Evolutionary conservation across 371 early-diverging fungal species (phyloP).

Genomic region (Mortierella sp.): DNA sequence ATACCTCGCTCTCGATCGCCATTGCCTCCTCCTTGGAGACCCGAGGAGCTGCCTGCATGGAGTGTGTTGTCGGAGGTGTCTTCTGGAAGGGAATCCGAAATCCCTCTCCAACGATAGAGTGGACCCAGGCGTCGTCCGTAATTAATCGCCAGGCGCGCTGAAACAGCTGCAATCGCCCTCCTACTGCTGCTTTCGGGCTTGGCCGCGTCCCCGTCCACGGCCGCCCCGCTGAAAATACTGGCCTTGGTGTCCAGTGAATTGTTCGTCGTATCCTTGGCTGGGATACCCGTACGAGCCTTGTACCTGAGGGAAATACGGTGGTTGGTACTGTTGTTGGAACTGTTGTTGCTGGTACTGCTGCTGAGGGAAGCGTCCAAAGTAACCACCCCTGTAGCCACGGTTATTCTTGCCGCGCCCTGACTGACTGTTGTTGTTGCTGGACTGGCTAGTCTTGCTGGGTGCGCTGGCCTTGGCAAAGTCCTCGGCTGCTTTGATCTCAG

Average conservation of each 20-base stretch:
- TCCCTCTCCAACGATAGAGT: slow-evolving; percentile 26
- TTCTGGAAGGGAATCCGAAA: slow-evolving; percentile 39
- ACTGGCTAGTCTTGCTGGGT: neutral
- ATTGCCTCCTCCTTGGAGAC: slow-evolving; percentile 12
- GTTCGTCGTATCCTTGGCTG: neutral
- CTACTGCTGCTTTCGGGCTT: slow-evolving; percentile 28
- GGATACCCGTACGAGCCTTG: neutral
- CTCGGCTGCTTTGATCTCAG: neutral
- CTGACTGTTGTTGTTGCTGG: neutral
- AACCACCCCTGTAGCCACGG: neutral
- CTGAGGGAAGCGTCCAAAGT: neutral
- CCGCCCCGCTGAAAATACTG: slow-evolving; percentile 11
- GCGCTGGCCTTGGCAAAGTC: neutral
- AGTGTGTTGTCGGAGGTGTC: slow-evolving; percentile 14
- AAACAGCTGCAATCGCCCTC: slow-evolving; percentile 36
- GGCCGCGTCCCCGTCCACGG: slow-evolving; percentile 16
- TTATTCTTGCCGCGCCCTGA: neutral
- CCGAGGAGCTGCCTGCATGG: slow-evolving; percentile 2
- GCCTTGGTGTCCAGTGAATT: neutral
- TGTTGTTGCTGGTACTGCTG: neutral
- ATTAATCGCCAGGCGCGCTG: slow-evolving; percentile 34
- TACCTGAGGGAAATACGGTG: neutral
- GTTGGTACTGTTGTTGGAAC: neutral
- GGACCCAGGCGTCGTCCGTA: slow-evolving; percentile 33
- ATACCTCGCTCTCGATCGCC: slow-evolving; percentile 35